phyloP scores from a whole-genome alignment of 1,139 yeast genomes.

The Sugiyamaella sp. region DNA sequence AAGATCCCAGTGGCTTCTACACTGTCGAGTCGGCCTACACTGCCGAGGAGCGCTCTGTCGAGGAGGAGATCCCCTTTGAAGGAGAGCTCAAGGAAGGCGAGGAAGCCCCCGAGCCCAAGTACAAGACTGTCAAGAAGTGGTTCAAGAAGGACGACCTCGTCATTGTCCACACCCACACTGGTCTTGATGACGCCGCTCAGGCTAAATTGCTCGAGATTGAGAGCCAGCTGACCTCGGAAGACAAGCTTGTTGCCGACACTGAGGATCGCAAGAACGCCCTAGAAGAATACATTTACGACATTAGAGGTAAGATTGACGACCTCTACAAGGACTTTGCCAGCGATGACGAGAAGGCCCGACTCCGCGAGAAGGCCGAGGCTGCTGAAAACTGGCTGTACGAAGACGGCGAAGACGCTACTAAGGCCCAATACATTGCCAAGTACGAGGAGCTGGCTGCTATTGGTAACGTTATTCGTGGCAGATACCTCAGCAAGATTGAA shows the following conservation, averaged over 20 bases:
- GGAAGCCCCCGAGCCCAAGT: slow-evolving; percentile 72
- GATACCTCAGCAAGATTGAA: slow-evolving; percentile 92
- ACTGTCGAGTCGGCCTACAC: slow-evolving; percentile 93
- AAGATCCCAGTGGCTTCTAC: slow-evolving; percentile 96
- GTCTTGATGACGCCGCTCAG: slow-evolving; percentile 63
- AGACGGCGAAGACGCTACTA: slow-evolving; percentile 94
- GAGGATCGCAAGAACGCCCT: slow-evolving; percentile 98
- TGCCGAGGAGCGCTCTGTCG: slow-evolving; percentile 85
- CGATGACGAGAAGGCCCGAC: slow-evolving; percentile 83
- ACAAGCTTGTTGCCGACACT: slow-evolving; percentile 96
- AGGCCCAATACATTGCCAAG: slow-evolving; percentile 97
- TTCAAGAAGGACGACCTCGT: slow-evolving; percentile 86
- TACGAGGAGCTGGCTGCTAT: slow-evolving; percentile 94
- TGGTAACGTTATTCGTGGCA: slow-evolving; percentile 94
- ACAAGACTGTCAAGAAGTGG: slow-evolving; percentile 87
- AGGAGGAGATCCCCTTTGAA: slow-evolving; percentile 57
- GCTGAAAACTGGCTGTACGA: slow-evolving; percentile 99
- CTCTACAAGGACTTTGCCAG: slow-evolving; percentile 86
- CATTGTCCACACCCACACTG: slow-evolving; percentile 61
- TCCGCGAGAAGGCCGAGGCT: slow-evolving; percentile 71
- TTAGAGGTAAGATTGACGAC: slow-evolving; percentile 96
- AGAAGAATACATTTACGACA: slow-evolving; percentile 96
- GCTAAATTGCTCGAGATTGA: slow-evolving; percentile 76
- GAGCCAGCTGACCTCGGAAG: slow-evolving; percentile 81
- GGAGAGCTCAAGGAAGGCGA: slow-evolving; percentile 53